A percentile compares a stretch with the other conserved stretches of the same genome.
Evolutionary conservation across 129 eudicot genomes (phyloP).

Genomic region (Arctium lappa): DNA sequence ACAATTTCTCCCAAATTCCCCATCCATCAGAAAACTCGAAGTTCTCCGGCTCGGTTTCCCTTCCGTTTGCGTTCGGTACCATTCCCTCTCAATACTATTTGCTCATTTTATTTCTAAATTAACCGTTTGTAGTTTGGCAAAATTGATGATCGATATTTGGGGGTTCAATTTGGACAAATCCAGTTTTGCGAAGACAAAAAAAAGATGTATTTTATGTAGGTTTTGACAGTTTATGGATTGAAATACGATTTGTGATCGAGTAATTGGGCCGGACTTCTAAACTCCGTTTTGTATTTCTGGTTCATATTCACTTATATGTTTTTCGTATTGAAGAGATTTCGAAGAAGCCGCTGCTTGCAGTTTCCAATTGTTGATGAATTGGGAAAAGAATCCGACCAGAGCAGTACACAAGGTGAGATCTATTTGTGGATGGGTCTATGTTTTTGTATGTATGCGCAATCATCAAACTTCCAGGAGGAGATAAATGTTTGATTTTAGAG

Average conservation of each 20-base stretch:
- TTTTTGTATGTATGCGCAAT: neutral
- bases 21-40: slow-evolving; percentile 2
- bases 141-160: slow-evolving; percentile 4
- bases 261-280: neutral
- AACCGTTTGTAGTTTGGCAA: neutral
- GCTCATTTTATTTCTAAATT: neutral
- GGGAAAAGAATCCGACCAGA: slow-evolving; percentile 24
- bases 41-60: neutral
- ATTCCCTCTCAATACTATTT: neutral
- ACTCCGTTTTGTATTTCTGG: neutral
- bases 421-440: neutral
- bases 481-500: neutral
- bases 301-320: neutral
- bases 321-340: slow-evolving; percentile 6
- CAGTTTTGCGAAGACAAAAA: neutral
- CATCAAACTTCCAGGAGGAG: neutral
- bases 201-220: neutral
- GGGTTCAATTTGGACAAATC: neutral
- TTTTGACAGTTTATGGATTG: neutral
- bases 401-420: slow-evolving; percentile 29
- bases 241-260: neutral
- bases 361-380: slow-evolving; percentile 15
- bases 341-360: slow-evolving; percentile 6
- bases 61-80: neutral
- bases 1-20: slow-evolving; percentile 2